Conservation (phyloP, 768 basidiomycete genomes). For the Suillus americanus region DNA sequence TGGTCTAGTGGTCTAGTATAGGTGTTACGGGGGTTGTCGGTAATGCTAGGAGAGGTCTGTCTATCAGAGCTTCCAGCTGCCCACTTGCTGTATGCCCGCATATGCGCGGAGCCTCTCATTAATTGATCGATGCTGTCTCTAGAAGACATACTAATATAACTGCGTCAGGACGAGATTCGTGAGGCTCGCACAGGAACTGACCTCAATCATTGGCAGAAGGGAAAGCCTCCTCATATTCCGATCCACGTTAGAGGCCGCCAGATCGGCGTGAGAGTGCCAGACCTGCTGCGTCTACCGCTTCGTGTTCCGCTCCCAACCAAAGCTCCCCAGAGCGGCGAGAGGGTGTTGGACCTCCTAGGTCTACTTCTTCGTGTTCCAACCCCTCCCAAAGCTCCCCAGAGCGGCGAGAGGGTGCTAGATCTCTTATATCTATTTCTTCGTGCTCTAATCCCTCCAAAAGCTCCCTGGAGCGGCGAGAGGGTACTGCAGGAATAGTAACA, state of each 20-base stretch:
- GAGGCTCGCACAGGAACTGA: not conserved
- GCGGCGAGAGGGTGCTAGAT: not conserved
- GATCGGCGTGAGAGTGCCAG: not conserved
- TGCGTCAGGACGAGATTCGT: constrained; percentile 1
- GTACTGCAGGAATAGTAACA: not conserved
- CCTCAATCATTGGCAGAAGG: not conserved
- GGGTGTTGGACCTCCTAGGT: not conserved
- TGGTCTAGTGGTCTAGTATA: too few species aligned
- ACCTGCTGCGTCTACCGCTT: not conserved
- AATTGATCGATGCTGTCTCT: too few species aligned
- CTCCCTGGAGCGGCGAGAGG: not conserved
- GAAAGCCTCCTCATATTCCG: not conserved
- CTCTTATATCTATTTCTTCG: not conserved
- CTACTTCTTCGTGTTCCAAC: not conserved
- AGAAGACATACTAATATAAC: not conserved
- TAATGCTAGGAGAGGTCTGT: not conserved
- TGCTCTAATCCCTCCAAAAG: not conserved
- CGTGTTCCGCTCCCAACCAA: not conserved
- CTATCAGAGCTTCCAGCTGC: not conserved
- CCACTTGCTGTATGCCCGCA: not conserved
- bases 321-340: not conserved
- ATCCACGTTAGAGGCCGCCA: too few species aligned
- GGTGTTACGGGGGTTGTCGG: not conserved
- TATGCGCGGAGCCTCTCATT: not conserved
- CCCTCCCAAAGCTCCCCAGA: not conserved